phyloP scores from a whole-genome alignment of 257 asterid species.

The Ligustrum vulgare region DNA sequence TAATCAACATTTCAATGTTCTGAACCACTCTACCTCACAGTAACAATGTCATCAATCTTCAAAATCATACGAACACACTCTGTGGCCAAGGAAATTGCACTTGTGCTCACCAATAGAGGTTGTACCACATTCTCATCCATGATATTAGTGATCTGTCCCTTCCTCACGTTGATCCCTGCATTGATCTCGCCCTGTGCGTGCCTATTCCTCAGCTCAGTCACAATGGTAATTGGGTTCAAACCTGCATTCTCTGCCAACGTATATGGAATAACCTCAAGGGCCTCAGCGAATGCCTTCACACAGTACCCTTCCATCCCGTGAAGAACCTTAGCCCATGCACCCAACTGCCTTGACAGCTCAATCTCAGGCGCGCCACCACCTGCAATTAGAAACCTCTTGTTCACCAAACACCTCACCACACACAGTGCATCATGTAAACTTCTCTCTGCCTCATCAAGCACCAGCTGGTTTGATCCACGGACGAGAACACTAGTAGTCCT shows the following conservation, averaged over 20 bases:
- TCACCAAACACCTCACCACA: slow-evolving; percentile 95
- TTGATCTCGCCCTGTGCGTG: slow-evolving; percentile 96
- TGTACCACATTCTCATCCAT: slow-evolving; percentile 98
- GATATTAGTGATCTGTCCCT: slow-evolving; percentile 96
- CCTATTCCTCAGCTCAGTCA: slow-evolving; percentile 96
- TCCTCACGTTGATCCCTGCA: slow-evolving; percentile 99
- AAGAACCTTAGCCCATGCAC: slow-evolving; percentile 96
- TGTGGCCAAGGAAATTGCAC: slow-evolving; percentile 83
- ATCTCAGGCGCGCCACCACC: slow-evolving; percentile 99
- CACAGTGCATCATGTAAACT: slow-evolving; percentile 97
- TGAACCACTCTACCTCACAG: slow-evolving; percentile 75
- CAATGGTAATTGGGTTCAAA: slow-evolving; percentile 89
- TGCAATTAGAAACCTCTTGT: slow-evolving; percentile 90
- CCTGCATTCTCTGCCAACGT: slow-evolving; percentile 99
- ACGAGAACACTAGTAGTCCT: slow-evolving; percentile 89
- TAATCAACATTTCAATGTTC: slow-evolving; percentile 13
- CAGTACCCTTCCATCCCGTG: slow-evolving; percentile 99
- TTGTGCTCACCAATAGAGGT: slow-evolving; percentile 96
- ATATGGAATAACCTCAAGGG: slow-evolving; percentile 94
- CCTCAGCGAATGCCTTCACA: slow-evolving; percentile 93
- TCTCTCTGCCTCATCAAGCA: slow-evolving; percentile 96
- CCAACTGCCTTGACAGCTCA: slow-evolving; percentile 94
- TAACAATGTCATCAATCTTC: slow-evolving; percentile 98
- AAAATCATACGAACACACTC: slow-evolving; percentile 98
- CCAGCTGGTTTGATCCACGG: slow-evolving; percentile 92